Conservation (phyloP, 2,329 filamentous ascomycete species). For the Cladosporium sp. region DNA sequence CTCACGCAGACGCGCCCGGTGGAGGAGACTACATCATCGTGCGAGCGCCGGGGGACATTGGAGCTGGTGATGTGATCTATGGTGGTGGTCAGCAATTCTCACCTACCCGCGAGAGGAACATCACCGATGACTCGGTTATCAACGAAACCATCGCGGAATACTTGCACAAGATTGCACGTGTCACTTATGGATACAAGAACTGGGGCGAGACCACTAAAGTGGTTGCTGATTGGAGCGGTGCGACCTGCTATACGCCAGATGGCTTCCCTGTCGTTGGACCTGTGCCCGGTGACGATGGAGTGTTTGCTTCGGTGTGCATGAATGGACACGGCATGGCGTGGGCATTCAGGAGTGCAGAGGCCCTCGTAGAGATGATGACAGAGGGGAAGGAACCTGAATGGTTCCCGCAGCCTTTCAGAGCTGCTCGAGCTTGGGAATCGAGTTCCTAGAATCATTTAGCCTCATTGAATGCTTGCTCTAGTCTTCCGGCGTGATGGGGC, state of each 20-base stretch:
- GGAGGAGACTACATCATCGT: conserved; percentile 67
- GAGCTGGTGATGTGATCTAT: conserved; percentile 55
- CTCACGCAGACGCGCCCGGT: neutral
- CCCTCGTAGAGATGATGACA: conserved; percentile 50
- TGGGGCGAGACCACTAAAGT: conserved; percentile 32
- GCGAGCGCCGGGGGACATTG: conserved; percentile 43
- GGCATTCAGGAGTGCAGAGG: conserved; percentile 51
- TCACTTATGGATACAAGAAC: conserved; percentile 18
- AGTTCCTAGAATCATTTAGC: too few species aligned
- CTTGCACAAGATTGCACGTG: conserved; percentile 36
- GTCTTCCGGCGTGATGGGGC: too few species aligned
- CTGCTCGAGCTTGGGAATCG: neutral
- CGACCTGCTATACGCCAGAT: conserved; percentile 51
- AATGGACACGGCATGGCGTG: conserved; percentile 53
- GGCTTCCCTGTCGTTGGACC: conserved; percentile 45
- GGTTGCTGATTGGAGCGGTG: conserved; percentile 45
- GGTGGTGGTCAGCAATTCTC: conserved; percentile 53
- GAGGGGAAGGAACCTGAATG: conserved; percentile 37
- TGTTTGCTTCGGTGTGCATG: conserved; percentile 58
- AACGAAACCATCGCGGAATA: conserved; percentile 51
- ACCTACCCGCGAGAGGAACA: conserved; percentile 47
- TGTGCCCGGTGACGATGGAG: conserved; percentile 32
- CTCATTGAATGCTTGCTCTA: too few species aligned
- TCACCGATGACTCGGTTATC: conserved; percentile 51
- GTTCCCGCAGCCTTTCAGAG: conserved; percentile 46